Percentiles rank a stretch among this genome's conserved stretches.
phyloP scores from a whole-genome alignment of 208 protist genomes.

The Crithidia expoeki region DNA sequence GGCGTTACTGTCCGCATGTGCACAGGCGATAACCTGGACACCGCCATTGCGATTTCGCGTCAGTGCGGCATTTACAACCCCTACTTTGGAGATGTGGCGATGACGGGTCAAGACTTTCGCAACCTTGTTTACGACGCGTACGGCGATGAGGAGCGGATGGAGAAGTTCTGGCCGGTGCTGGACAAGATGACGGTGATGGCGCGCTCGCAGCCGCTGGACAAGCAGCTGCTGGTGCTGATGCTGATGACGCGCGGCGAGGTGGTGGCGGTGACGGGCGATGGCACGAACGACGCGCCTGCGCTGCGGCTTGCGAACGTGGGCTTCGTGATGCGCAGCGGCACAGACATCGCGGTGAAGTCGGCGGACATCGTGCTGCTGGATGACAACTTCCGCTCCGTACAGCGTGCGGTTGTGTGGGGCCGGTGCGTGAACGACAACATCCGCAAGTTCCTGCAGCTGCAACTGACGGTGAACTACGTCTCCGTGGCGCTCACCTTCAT shows the following conservation, averaged over 20 bases:
- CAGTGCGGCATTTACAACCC: constrained; percentile 92
- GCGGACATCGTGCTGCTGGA: constrained; percentile 95
- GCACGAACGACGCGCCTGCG: constrained; percentile 97
- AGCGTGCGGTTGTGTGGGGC: constrained; percentile 94
- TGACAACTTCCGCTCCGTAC: constrained; percentile 98
- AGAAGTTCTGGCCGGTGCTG: constrained; percentile 70
- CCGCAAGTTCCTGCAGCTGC: constrained; percentile 98
- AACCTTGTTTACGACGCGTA: constrained; percentile 78
- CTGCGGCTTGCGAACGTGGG: constrained; percentile 97
- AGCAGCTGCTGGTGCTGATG: constrained; percentile 88
- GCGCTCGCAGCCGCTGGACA: constrained; percentile 85
- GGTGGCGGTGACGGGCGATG: constrained; percentile 94
- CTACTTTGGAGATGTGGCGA: constrained; percentile 70
- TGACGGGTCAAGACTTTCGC: constrained; percentile 92
- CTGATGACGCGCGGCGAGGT: constrained; percentile 81
- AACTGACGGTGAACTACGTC: constrained; percentile 98
- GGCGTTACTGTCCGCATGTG: constrained; percentile 97
- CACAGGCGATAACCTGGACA: constrained; percentile 95
- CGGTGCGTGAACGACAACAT: constrained; percentile 92
- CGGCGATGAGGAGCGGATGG: constrained; percentile 71
- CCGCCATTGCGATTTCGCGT: constrained; percentile 93
- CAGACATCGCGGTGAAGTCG: constrained; percentile 94
- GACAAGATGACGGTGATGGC: constrained; percentile 87
- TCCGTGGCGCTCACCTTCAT: constrained; percentile 95
- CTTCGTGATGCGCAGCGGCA: constrained; percentile 97